Evolutionary conservation across 2,329 filamentous ascomycete species (phyloP), one percentile per base, ranked within the genome.

Genomic region (Curvularia verruculosa): DNA sequence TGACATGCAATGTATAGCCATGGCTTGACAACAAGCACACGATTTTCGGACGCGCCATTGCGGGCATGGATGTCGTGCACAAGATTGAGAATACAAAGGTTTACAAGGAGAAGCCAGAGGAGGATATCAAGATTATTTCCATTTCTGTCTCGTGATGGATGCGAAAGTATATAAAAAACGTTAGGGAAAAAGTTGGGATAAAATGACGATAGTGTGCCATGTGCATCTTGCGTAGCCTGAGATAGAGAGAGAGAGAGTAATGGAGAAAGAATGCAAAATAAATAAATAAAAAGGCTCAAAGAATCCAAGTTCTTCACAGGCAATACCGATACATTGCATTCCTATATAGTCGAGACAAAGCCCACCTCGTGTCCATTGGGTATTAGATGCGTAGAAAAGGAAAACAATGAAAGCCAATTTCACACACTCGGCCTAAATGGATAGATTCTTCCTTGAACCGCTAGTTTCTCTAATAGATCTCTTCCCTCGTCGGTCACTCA

Each of bases 1-100:
- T n/a, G 9, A 21, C 9, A 6, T 24, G 24, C 15, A 31, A 26
- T 26, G 31, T 28, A 29, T 66, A 90, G 81, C 89, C 92, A 5
- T 99, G 95, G 95, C 79, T 99, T 50, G 95, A 99, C 75, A 89
- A 90, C 62, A 96, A 97, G 77, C 95, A 99, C 76, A 98, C 94
- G 0, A 91, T 99, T 51, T 99, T 99, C 74, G 95, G 95, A 0
- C 84, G 95, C 39, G 93, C 92, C 0, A 89, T 94, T 36, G 89
- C 93, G 73, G 95, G 95, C 0, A 81, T 98, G 73, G 95, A 99
- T 76, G 92, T 99, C 19, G 88, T 99, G 59, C 92, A 98, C 76
- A 91, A 89, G 80, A 99, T 99, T 73, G 95, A 99, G 79, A 96
- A 96, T 74, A 84, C 85, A 15, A 90, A 89, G 73, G 92, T 92